phyloP scores from a whole-genome alignment of 164 flowering plant genomes.

The Chimonanthus salicifolius region DNA sequence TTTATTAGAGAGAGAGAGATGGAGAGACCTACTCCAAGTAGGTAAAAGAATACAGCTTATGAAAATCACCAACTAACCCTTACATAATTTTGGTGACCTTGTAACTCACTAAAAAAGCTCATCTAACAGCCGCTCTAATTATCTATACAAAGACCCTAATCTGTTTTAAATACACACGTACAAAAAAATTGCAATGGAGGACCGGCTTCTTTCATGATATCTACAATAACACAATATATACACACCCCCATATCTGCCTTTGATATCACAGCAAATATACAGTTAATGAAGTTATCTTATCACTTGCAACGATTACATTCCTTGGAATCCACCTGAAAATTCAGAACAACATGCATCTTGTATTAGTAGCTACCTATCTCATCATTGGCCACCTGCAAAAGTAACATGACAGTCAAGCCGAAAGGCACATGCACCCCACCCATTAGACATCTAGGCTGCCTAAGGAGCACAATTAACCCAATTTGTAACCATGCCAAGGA shows the following conservation, averaged over 20 bases:
- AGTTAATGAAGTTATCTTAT: background rate
- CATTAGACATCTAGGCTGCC: background rate
- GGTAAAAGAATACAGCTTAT: background rate
- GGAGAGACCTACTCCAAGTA: background rate
- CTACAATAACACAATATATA: background rate
- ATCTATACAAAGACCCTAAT: background rate
- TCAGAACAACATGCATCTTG: background rate
- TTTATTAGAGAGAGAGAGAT: background rate
- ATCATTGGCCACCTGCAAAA: background rate
- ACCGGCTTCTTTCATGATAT: background rate
- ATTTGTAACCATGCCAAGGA: background rate
- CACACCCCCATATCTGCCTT: background rate
- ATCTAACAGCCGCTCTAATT: background rate
- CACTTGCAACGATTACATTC: constrained; percentile 12
- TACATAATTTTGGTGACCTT: background rate
- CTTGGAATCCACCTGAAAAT: constrained; percentile 1
- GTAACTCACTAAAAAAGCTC: background rate
- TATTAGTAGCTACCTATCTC: background rate
- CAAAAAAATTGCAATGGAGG: background rate
- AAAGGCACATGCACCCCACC: background rate
- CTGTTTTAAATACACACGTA: background rate
- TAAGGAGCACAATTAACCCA: background rate
- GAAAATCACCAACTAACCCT: background rate
- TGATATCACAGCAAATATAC: background rate
- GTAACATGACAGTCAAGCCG: background rate